Evolutionary conservation across 75 land plant genomes (phyloP), one percentile per base, ranked within the genome.

Genomic region (Chamaecyparis obtusa): DNA sequence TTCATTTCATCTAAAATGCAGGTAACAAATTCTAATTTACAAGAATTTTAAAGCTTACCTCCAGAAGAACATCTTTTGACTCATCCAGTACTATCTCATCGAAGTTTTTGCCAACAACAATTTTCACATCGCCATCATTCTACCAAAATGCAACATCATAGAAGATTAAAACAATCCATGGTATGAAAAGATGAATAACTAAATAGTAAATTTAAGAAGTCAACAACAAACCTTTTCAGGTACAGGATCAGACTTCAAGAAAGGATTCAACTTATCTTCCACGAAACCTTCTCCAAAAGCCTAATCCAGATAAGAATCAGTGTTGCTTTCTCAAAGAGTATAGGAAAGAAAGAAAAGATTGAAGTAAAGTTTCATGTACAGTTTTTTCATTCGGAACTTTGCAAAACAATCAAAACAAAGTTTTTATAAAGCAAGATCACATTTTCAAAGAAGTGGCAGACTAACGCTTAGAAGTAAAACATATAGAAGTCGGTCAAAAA

Each of bases 71-170:
- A 89, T 98, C 99, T 90, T 94, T 96, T n/a, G 99, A 96, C 85
- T 96, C 99, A 80, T 98, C 99, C 87, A 98, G 86, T 21, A 98
- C 97, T 82, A 98, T 93, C 64, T 98, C 99, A 86, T 98, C 99
- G 87, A 98, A 98, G 89, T 98, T 98, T 21, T 95, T 89, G 19
- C 99, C 96, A 36, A 98, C 99, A 37, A 96, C 97, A 82, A 98
- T 88, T 87, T 98, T 98, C 88, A 98, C 99, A 91, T 96, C 97
- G 5, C 92, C 99, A 83, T 97, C 96, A 93, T 98, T 96, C 99
- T 98, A 92, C 76, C 81, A 83, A 84, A 81, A 89, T 36, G n/a
- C 41, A 60, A 51, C 6, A 83, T 43, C 3, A 44, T 10, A 17
- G 5, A n/a, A 21, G 5, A 81, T 27, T 21, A 11, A 46, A 27